Base-by-base conservation (phyloP, 2,329 filamentous ascomycete species). In the Arthrobotrys conoides region DNA sequence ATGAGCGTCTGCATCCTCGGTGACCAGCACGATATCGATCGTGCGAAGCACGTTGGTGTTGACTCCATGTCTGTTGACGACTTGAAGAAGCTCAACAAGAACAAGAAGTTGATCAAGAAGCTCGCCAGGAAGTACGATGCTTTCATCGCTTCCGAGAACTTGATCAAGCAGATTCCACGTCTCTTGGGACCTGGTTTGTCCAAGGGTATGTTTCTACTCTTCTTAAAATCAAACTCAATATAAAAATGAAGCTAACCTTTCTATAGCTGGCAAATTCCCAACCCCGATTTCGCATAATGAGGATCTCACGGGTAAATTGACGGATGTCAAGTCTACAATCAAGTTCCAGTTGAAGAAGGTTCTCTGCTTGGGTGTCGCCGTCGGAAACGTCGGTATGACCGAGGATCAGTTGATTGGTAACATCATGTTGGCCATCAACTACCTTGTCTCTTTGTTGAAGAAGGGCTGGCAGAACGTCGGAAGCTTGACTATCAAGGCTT, bases 41-140 rank as follows among this genome's bases (percentile, higher is more conserved):
- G 96, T 90, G 95, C 96, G 86, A 99, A 99, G 92, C 96, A 99
- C 90, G 93, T 94, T 85, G 95, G 94, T 87, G 91, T 98, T 83
- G 96, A 99, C 86, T 94, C 95, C 88, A 98, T 98, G 96, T 97
- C 93, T 85, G 88, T 93, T 83, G 96, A 99, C 85, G 96, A 99
- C 88, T 89, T 99, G 88, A 99, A 99, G 93, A 99, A 99, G 92
- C 93, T 99, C 83, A 99, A 99, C 92, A 99, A 99, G 93, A 99
- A 99, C 93, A 98, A 99, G 93, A 99, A 99, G 92, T 92, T 98
- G 85, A 97, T 99, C 92, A 99, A 99, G 94, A 99, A 99, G 92
- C 93, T 99, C 83, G 96, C 96, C 82, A 94, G 94, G 91, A 99
- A 99, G 90, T 98, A 99, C 91, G 96, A 99, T 88, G 96, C 96